Evolutionary conservation across 305 asterid genomes (phyloP).

Genomic region (Salvia sclarea): DNA sequence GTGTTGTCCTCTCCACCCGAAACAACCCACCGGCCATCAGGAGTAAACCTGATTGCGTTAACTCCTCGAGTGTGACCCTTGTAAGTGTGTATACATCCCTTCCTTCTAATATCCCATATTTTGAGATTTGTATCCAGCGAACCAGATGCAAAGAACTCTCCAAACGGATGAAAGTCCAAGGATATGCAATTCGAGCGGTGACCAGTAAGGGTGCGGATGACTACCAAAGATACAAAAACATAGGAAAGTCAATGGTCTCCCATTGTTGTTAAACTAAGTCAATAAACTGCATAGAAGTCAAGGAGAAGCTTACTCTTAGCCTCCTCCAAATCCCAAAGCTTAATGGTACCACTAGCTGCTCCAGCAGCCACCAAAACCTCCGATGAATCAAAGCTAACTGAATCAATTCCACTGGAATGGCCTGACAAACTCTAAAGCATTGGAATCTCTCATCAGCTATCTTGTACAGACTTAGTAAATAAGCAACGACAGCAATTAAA

Average conservation of each 20-base stretch:
- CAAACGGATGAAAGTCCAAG: constrained; percentile 97
- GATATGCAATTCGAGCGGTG: constrained; percentile 99
- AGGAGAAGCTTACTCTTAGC: constrained; percentile 74
- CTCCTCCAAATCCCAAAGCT: constrained; percentile 99
- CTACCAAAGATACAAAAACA: constrained; percentile 43
- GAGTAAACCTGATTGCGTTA: constrained; percentile 90
- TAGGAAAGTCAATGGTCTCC: constrained; percentile 1
- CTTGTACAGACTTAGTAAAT: constrained; percentile 11
- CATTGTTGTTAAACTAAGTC: constrained; percentile 1
- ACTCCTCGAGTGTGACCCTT: constrained; percentile 99
- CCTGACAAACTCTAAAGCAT: constrained; percentile 90
- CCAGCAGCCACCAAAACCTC: constrained; percentile 99
- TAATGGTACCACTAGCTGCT: constrained; percentile 97
- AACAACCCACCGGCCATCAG: constrained; percentile 99
- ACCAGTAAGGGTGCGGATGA: constrained; percentile 93
- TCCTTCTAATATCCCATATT: constrained; percentile 97
- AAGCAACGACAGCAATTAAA: constrained; percentile 19
- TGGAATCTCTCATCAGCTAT: constrained; percentile 30
- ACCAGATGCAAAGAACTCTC: constrained; percentile 99
- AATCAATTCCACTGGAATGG: constrained; percentile 98
- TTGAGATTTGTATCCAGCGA: constrained; percentile 95
- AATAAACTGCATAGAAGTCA: constrained; percentile 19
- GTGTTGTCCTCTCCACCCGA: constrained; percentile 99
- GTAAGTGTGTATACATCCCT: constrained; percentile 98
- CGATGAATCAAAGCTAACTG: constrained; percentile 96